Conservation (phyloP, 2,329 filamentous ascomycete genomes). For the Cytospora leucostoma region DNA sequence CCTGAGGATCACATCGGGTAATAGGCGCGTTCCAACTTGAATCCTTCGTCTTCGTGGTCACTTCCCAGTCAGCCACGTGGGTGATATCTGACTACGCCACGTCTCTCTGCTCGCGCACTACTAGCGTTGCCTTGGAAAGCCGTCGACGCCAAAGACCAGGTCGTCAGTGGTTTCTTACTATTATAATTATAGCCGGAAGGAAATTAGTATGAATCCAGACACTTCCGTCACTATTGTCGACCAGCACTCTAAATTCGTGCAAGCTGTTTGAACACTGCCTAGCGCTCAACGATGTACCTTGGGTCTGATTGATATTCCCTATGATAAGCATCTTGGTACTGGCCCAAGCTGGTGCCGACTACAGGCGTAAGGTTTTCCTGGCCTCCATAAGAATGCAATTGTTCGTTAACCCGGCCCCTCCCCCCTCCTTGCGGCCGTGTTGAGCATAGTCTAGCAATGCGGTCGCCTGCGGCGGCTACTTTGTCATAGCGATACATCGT, state of each 20-base stretch:
- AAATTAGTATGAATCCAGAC: conserved; percentile 28
- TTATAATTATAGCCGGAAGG: conserved; percentile 14
- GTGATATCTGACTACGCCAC: conserved; percentile 11
- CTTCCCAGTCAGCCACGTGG: not conserved
- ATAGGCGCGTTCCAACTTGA: not conserved
- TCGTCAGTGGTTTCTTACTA: conserved; percentile 24
- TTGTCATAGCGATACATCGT: no score
- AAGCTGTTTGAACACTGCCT: conserved; percentile 38
- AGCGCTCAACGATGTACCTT: conserved; percentile 39
- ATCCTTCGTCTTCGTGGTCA: not conserved
- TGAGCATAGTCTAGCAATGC: conserved; percentile 48
- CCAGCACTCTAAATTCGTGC: conserved; percentile 38
- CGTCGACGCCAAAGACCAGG: conserved; percentile 28
- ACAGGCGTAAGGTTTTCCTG: conserved; percentile 44
- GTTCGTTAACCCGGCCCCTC: conserved; percentile 41
- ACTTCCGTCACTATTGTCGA: conserved; percentile 34
- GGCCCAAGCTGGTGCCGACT: conserved; percentile 49
- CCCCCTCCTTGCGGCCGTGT: conserved; percentile 40
- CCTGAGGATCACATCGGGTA: conserved; percentile 25
- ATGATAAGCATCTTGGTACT: conserved; percentile 42
- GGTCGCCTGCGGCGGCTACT: conserved; percentile 50
- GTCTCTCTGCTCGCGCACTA: conserved; percentile 29
- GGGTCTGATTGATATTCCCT: conserved; percentile 51
- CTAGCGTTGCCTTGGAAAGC: conserved; percentile 18
- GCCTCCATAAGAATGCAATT: conserved; percentile 53